Percentiles rank a stretch among this genome's conserved stretches.
Evolutionary conservation across 1,284 basidiomycete genomes (phyloP).

Genomic region (Cystobasidium slooffiae): DNA sequence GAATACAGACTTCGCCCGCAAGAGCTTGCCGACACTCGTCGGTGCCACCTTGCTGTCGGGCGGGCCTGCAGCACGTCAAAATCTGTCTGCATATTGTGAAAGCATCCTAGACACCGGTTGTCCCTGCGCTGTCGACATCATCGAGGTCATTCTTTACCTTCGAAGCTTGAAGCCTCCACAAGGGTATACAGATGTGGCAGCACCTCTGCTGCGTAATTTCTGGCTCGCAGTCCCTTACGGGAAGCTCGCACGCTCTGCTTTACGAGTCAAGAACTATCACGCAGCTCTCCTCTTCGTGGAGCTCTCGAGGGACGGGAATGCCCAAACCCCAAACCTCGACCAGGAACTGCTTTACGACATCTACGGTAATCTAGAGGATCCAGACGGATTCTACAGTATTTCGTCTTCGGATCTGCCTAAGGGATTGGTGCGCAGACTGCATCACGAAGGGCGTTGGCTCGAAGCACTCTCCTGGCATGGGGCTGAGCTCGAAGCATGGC

Average conservation of each 20-base stretch:
- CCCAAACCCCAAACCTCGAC: slow-evolving; percentile 47
- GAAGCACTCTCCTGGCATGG: slow-evolving; percentile 89
- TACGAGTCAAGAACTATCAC: slow-evolving; percentile 79
- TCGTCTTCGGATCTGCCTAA: slow-evolving; percentile 72
- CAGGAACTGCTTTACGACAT: slow-evolving; percentile 79
- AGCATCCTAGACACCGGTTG: slow-evolving; percentile 59
- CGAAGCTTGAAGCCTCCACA: slow-evolving; percentile 66
- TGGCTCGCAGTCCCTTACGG: slow-evolving; percentile 83
- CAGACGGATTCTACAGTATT: slow-evolving; percentile 96
- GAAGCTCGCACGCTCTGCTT: slow-evolving; percentile 73
- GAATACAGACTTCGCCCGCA: slow-evolving; percentile 67
- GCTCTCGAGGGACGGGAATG: slow-evolving; percentile 65
- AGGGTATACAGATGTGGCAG: slow-evolving; percentile 52
- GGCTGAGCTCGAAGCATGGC: slow-evolving; percentile 68
- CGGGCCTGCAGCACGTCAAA: neutral
- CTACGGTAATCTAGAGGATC: slow-evolving; percentile 93
- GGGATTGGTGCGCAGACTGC: slow-evolving; percentile 79
- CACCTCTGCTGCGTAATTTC: slow-evolving; percentile 71
- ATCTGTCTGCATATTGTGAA: slow-evolving; percentile 40
- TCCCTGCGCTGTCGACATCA: slow-evolving; percentile 62
- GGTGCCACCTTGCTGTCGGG: slow-evolving; percentile 66
- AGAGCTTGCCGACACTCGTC: slow-evolving; percentile 74
- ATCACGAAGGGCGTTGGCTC: slow-evolving; percentile 90
- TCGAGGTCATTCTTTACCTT: slow-evolving; percentile 79
- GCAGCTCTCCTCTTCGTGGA: slow-evolving; percentile 90